phyloP scores from a whole-genome alignment of 2,329 filamentous ascomycete genomes.

The Botrytis pseudocinerea region DNA sequence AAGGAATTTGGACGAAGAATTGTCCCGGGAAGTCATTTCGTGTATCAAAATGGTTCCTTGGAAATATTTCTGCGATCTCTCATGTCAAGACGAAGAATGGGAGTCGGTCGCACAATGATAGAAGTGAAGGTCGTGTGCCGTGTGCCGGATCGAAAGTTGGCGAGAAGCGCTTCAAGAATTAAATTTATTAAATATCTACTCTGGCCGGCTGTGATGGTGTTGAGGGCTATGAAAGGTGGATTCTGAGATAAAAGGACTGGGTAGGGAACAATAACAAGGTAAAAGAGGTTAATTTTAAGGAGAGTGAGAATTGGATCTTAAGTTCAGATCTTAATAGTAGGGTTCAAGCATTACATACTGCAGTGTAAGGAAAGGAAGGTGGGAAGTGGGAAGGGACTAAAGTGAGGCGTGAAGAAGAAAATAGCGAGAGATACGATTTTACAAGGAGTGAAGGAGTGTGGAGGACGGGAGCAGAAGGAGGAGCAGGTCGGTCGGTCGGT shows the following conservation, averaged over 20 bases:
- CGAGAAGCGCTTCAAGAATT: neutral
- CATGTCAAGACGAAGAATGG: neutral
- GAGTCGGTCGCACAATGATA: neutral
- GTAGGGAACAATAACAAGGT: neutral
- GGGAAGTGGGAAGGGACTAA: neutral
- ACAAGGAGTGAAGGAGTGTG: neutral
- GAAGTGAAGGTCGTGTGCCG: neutral
- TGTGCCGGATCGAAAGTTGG: conserved; percentile 3
- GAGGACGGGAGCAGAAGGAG: neutral
- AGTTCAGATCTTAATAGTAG: conserved; percentile 15
- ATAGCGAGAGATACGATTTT: neutral
- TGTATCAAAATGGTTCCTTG: neutral
- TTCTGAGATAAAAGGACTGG: neutral
- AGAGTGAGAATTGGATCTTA: conserved; percentile 18
- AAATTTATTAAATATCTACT: neutral
- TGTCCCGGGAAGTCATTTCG: conserved; percentile 35
- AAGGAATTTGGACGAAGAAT: conserved; percentile 24
- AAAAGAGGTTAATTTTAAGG: neutral
- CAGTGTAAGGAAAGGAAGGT: neutral
- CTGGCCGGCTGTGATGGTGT: too few species aligned
- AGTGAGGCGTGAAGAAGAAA: conserved; percentile 1
- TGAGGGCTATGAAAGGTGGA: neutral
- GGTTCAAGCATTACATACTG: conserved; percentile 21
- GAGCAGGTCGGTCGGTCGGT: too few species aligned
- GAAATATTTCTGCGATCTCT: neutral